Base-by-base conservation (phyloP, 2,329 filamentous ascomycete genomes). In the Basipetospora sp. region DNA sequence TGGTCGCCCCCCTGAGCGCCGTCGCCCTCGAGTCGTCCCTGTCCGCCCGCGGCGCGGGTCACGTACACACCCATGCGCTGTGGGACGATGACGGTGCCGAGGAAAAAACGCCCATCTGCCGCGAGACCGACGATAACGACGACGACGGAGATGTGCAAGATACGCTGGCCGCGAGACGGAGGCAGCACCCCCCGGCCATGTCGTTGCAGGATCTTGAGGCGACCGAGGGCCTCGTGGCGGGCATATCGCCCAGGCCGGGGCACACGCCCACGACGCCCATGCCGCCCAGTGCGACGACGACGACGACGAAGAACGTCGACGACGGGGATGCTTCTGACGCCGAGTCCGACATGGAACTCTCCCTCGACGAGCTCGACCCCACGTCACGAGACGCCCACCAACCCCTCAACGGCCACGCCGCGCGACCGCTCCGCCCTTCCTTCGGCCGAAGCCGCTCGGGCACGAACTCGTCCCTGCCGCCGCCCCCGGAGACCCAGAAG, bases 1-100 rank as follows among this genome's bases (percentile, higher is more conserved):
- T 93, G 81, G 57, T 77, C 8, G 77, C 81, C 9, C 81, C 84
- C n/a, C 67, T 93, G 42, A 62, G 81, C 4, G 86, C 94, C 3
- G 83, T 93, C 5, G 72, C 75, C 2, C 70, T 94, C 37, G 88
- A 96, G 56, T 93, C 90, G 60, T 85, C 86, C 54, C 77, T 96
- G 47, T 86, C 85, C 0, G 80, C 78, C 2, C 60, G 73, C 39
- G 74, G 74, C 31, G 75, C 74, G 2, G 65, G 71, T 2, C 74
- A 75, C 48, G 70, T 69, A 1, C 70, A 77, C 48, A 66, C 77
- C 45, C 62, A 62, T 39, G 52, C 52, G 9, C 55, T 56, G 25
- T 70, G 65, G 59, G 65, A 69, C 25, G 59, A 63, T 13, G 60
- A 63, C 22, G 22, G 11, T 11, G 22, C 6, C 22, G 22, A 11